A percentile compares a stretch with the other conserved stretches of the same genome.
Conservation (phyloP, 225 moss, liverwort and hornwort species). For the Asterella californica region DNA sequence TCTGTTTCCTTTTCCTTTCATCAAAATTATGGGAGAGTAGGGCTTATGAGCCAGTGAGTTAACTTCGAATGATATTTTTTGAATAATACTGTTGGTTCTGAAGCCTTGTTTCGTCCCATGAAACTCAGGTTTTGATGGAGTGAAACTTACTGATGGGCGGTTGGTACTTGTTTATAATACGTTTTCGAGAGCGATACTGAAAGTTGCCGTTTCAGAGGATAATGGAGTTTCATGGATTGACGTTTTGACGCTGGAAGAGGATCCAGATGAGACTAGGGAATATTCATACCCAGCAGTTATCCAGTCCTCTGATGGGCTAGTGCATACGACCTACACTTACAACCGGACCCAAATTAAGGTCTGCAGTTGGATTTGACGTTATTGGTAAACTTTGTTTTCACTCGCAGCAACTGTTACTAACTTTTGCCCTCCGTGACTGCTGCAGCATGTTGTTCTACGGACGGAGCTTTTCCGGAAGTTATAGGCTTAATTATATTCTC, state of each 20-base stretch:
- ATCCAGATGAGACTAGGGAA: constrained; percentile 33
- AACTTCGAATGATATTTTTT: too few relatives aligned
- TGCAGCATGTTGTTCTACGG: constrained; percentile 12
- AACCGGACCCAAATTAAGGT: constrained; percentile 82
- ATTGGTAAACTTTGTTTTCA: not conserved
- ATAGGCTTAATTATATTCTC: too few relatives aligned
- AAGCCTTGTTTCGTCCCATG: too few relatives aligned
- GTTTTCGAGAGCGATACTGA: constrained; percentile 65
- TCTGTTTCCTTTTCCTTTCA: constrained; percentile 16
- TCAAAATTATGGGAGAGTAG: not conserved
- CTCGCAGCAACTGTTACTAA: not conserved
- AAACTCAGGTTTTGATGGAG: constrained; percentile 69
- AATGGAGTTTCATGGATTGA: constrained; percentile 72
- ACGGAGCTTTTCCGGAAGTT: not conserved
- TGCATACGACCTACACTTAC: constrained; percentile 79
- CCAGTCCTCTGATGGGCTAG: constrained; percentile 57
- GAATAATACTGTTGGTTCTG: too few relatives aligned
- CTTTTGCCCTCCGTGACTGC: not conserved
- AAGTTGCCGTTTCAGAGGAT: constrained; percentile 69
- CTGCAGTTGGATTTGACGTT: not conserved
- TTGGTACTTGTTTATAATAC: constrained; percentile 77
- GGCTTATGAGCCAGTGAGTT: not conserved
- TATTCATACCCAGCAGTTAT: constrained; percentile 85
- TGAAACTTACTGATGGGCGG: constrained; percentile 71
- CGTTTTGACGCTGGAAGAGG: constrained; percentile 63